A percentile compares a stretch with the other conserved stretches of the same genome.
These are phyloP conservation scores for Oxytropis ochrocephala DNA, from an alignment of 306 rosid species.

Conservation along the genomic window DNA sequence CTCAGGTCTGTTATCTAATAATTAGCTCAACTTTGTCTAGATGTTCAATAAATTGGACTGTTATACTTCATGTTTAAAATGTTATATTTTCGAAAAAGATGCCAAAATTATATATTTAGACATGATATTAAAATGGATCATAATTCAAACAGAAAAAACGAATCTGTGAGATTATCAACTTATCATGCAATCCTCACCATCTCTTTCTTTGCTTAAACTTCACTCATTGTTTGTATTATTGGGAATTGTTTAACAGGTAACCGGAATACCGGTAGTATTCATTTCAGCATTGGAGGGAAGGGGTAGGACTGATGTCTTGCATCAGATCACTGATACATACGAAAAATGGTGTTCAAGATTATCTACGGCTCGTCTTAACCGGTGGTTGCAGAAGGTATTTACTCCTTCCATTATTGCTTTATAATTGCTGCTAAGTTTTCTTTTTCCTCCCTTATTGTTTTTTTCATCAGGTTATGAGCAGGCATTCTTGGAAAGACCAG, in stretches of 20 bases:
- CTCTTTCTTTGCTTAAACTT: constrained; percentile 11
- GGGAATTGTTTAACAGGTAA: constrained; percentile 41
- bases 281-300: constrained; percentile 84
- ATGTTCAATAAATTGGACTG: not conserved
- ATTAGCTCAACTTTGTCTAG: constrained; percentile 3
- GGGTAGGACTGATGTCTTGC: constrained; percentile 62
- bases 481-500: constrained; percentile 98
- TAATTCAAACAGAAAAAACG: constrained; percentile 1
- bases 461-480: constrained; percentile 75
- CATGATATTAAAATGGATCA: not conserved
- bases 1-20: constrained; percentile 54
- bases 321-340: constrained; percentile 62
- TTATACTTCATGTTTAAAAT: not conserved
- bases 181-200: not conserved
- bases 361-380: constrained; percentile 84
- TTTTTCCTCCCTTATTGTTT: not conserved
- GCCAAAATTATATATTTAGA: not conserved
- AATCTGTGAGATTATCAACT: not conserved
- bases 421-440: constrained; percentile 4
- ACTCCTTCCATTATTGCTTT: constrained; percentile 3
- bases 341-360: constrained; percentile 86
- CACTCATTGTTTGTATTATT: not conserved
- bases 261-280: constrained; percentile 89
- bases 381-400: constrained; percentile 87
- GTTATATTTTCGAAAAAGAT: not conserved